Conservation (phyloP, 176 grass and related monocot species). For the Poa annua region DNA sequence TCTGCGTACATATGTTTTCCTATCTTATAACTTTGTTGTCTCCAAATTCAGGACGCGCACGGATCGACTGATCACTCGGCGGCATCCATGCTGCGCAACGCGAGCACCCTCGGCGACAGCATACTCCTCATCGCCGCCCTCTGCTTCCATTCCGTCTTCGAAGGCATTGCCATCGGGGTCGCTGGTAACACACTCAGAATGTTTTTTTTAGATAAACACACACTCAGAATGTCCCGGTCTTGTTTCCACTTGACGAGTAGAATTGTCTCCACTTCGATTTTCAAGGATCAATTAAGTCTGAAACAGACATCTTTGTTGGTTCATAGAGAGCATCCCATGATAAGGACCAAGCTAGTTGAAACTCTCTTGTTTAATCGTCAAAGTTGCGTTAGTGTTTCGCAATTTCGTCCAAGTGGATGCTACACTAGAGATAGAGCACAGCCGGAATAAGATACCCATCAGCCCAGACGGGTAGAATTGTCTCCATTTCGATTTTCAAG, state of each 20-base stretch:
- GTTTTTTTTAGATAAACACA: too few relatives aligned
- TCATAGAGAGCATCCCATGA: slow-evolving; percentile 20
- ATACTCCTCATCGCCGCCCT: slow-evolving; percentile 79
- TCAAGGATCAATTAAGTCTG: not conserved
- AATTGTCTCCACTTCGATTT: not conserved
- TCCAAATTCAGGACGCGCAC: slow-evolving; percentile 16
- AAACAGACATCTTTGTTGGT: not conserved
- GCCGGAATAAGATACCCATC: not conserved
- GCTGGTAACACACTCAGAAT: slow-evolving; percentile 48
- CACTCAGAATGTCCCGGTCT: not conserved
- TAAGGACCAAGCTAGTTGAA: not conserved
- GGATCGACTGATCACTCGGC: slow-evolving; percentile 40
- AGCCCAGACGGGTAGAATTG: too few relatives aligned
- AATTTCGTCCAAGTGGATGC: not conserved
- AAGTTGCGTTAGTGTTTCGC: not conserved
- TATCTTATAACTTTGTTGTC: not conserved
- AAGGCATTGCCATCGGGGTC: slow-evolving; percentile 94
- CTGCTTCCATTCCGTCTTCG: slow-evolving; percentile 98
- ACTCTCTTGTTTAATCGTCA: not conserved
- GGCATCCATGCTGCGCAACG: slow-evolving; percentile 67
- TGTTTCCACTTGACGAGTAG: not conserved
- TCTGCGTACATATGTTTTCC: not conserved
- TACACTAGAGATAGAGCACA: not conserved
- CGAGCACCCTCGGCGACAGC: slow-evolving; percentile 78
- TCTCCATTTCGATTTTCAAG: too few relatives aligned